A percentile compares a stretch with the other conserved stretches of the same genome.
phyloP scores from a whole-genome alignment of 805 yeast species.

The Blastobotrys americana region DNA sequence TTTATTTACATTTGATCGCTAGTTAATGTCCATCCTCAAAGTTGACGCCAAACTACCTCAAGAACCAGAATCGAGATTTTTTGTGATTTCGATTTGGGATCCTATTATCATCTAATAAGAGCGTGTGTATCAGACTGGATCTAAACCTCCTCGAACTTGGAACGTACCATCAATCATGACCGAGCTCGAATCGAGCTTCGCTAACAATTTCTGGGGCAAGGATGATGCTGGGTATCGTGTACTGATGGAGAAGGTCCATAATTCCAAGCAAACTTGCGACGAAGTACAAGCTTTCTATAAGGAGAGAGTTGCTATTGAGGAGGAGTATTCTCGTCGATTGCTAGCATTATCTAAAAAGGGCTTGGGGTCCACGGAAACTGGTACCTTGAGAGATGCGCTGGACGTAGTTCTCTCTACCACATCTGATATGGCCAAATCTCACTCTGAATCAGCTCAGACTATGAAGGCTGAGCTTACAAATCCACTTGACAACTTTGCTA shows the following conservation, averaged over 20 bases:
- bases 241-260: constrained; percentile 49
- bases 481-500: constrained; percentile 48
- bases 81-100: too few species aligned
- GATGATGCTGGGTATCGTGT: constrained; percentile 54
- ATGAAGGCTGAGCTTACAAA: constrained; percentile 43
- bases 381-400: constrained; percentile 51
- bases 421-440: constrained; percentile 50
- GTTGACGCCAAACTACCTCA: too few species aligned
- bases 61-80: too few species aligned
- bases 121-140: too few species aligned
- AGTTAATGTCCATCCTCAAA: too few species aligned
- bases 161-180: constrained; percentile 11
- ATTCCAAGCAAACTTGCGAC: constrained; percentile 52
- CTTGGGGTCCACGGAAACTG: constrained; percentile 53
- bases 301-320: constrained; percentile 56
- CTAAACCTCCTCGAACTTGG: too few species aligned
- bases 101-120: too few species aligned
- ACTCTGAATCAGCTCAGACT: constrained; percentile 44
- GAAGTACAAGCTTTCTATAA: constrained; percentile 43
- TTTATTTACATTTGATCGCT: constrained; percentile 6
- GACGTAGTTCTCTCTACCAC: constrained; percentile 56
- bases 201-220: constrained; percentile 42
- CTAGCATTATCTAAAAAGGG: constrained; percentile 42
- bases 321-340: constrained; percentile 58
- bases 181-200: constrained; percentile 21